These are phyloP conservation scores for Rheum nobile DNA, from an alignment of 148 eudicot genomes.

Conservation along the genomic window DNA sequence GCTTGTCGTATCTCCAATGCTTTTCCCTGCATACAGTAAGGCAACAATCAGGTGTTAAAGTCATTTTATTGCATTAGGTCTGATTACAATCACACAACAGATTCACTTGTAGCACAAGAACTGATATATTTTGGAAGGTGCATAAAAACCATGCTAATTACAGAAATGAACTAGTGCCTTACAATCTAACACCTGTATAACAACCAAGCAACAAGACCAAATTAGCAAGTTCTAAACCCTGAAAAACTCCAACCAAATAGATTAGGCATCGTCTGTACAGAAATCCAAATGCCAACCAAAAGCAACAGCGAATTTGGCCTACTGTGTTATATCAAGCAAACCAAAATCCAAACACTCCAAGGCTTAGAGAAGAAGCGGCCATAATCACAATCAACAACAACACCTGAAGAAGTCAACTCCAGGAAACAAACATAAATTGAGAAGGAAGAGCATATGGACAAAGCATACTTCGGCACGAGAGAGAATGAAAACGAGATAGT, in stretches of 20 bases:
- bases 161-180: neutral
- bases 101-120: neutral
- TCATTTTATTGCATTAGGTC: neutral
- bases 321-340: neutral
- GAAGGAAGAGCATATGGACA: neutral
- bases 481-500: conserved; percentile 74
- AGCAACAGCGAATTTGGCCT: neutral
- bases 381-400: neutral
- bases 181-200: neutral
- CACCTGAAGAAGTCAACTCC: neutral
- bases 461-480: conserved; percentile 57
- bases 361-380: neutral
- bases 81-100: neutral
- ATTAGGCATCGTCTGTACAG: neutral
- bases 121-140: neutral
- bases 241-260: neutral
- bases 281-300: neutral
- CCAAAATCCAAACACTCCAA: neutral
- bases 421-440: neutral
- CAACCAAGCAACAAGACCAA: neutral
- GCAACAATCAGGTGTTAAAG: neutral
- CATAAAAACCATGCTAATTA: neutral
- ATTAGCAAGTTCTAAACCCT: neutral
- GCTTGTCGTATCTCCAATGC: conserved; percentile 88
- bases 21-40: conserved; percentile 33